A percentile compares a stretch with the other conserved stretches of the same genome.
Conservation (phyloP, 2,329 filamentous ascomycete species). For the Clonostachys rosea region DNA sequence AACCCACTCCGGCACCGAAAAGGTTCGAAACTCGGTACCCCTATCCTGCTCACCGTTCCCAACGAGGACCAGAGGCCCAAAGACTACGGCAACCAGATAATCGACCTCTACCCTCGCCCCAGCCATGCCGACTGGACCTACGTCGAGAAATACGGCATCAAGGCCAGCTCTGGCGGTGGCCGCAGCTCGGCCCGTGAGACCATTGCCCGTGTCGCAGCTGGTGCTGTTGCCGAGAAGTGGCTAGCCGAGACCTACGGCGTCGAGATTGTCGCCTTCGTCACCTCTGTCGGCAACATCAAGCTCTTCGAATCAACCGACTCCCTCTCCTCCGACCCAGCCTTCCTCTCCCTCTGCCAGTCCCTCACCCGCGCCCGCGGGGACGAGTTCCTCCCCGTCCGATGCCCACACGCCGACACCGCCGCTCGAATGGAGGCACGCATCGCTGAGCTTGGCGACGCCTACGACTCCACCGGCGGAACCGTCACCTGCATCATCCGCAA, state of each 20-base stretch:
- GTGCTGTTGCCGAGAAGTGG: constrained; percentile 92
- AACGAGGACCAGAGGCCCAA: constrained; percentile 92
- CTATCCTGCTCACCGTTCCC: constrained; percentile 79
- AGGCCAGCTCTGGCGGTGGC: constrained; percentile 85
- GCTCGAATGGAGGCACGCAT: constrained; percentile 76
- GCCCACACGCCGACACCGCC: constrained; percentile 64
- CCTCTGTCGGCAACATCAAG: constrained; percentile 66
- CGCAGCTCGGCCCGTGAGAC: constrained; percentile 92
- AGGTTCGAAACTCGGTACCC: constrained; percentile 87
- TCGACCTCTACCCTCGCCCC: constrained; percentile 86
- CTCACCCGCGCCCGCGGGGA: constrained; percentile 78
- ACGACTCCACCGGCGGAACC: constrained; percentile 91
- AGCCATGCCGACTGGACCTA: constrained; percentile 97
- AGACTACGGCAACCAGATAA: constrained; percentile 86
- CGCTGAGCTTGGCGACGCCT: constrained; percentile 67
- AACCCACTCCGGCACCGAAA: constrained; percentile 91
- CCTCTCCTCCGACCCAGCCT: constrained; percentile 74
- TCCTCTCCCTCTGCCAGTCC: constrained; percentile 66
- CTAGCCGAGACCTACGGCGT: constrained; percentile 74
- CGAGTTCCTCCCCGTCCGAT: constrained; percentile 78
- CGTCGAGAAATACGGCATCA: constrained; percentile 93
- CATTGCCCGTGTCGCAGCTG: constrained; percentile 86
- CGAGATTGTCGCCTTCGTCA: constrained; percentile 88
- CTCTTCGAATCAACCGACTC: constrained; percentile 15
- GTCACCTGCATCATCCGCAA: constrained; percentile 93